A percentile compares a stretch with the other conserved stretches of the same genome.
phyloP scores from a whole-genome alignment of 2,329 filamentous ascomycete species.

The Phaeosphaeriaceae sp. region DNA sequence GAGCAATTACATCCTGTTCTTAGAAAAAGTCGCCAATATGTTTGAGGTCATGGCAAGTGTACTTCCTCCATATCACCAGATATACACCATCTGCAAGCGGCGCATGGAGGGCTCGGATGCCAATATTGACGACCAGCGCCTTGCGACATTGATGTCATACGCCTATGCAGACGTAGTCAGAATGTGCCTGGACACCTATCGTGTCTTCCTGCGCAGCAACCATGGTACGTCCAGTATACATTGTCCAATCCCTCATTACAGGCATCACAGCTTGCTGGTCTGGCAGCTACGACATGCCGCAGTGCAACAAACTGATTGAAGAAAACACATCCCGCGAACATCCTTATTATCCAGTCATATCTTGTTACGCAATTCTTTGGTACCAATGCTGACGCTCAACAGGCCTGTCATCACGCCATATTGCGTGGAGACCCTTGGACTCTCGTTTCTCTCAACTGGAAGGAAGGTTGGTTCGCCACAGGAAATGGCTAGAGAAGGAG shows the following conservation, averaged over 20 bases:
- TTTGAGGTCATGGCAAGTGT: conserved; percentile 31
- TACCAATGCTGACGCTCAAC: conserved; percentile 25
- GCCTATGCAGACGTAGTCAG: conserved; percentile 37
- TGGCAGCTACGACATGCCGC: not conserved
- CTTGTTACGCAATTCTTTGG: conserved; percentile 11
- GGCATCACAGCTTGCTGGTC: not conserved
- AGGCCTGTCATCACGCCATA: conserved; percentile 30
- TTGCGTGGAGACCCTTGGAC: conserved; percentile 36
- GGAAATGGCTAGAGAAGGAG: conserved; percentile 36
- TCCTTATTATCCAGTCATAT: not conserved
- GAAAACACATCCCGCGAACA: not conserved
- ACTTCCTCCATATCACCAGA: conserved; percentile 33
- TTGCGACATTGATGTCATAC: conserved; percentile 31
- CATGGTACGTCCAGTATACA: conserved; percentile 34
- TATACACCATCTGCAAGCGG: conserved; percentile 22
- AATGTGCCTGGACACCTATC: conserved; percentile 34
- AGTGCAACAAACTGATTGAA: not conserved
- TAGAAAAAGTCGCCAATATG: conserved; percentile 34
- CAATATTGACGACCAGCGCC: conserved; percentile 14
- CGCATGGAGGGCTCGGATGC: conserved; percentile 8
- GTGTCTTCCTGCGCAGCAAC: conserved; percentile 30
- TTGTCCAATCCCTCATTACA: not conserved
- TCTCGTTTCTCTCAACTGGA: conserved; percentile 38
- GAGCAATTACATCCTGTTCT: conserved; percentile 26
- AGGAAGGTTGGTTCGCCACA: conserved; percentile 28